Percentiles rank a stretch among this genome's conserved stretches.
Evolutionary conservation across 2,329 filamentous ascomycete genomes (phyloP).

Genomic region (Didymella sp.): DNA sequence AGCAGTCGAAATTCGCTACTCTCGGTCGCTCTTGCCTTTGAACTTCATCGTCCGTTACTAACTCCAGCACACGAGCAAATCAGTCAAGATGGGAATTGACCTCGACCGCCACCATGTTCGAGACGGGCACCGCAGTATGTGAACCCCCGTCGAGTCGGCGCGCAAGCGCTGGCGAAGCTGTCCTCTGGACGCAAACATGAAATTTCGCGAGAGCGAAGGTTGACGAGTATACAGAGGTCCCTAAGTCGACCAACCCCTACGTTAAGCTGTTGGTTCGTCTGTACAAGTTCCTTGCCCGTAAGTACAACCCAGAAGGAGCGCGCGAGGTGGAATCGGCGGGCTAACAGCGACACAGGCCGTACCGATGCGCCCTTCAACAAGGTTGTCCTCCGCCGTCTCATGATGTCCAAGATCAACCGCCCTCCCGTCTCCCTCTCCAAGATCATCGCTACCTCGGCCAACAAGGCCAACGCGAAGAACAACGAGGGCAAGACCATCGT

Average conservation of each 20-base stretch:
- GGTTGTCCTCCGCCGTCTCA: conserved; percentile 94
- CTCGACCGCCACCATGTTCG: conserved; percentile 68
- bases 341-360: conserved; percentile 68
- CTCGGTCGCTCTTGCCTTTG: neutral
- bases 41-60: conserved; percentile 31
- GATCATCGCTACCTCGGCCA: conserved; percentile 70
- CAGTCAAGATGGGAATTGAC: conserved; percentile 52
- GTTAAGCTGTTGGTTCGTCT: conserved; percentile 97
- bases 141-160: conserved; percentile 51
- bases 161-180: conserved; percentile 49
- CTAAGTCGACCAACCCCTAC: conserved; percentile 98
- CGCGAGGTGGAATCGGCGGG: conserved; percentile 22
- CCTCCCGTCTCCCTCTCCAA: conserved; percentile 86
- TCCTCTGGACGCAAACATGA: conserved; percentile 51
- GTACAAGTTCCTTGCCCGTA: conserved; percentile 96
- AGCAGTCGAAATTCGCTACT: conserved; percentile 21
- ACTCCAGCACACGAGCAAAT: conserved; percentile 43
- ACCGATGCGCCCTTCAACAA: conserved; percentile 99
- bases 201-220: conserved; percentile 40
- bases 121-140: conserved; percentile 70
- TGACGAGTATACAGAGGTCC: conserved; percentile 50
- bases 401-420: conserved; percentile 99
- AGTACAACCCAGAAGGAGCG: conserved; percentile 52
- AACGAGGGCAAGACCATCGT: conserved; percentile 86
- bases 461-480: conserved; percentile 58